A percentile compares a stretch with the other conserved stretches of the same genome.
Conservation (phyloP, 192 early-diverging fungal species). For the Pilaira anomala region DNA sequence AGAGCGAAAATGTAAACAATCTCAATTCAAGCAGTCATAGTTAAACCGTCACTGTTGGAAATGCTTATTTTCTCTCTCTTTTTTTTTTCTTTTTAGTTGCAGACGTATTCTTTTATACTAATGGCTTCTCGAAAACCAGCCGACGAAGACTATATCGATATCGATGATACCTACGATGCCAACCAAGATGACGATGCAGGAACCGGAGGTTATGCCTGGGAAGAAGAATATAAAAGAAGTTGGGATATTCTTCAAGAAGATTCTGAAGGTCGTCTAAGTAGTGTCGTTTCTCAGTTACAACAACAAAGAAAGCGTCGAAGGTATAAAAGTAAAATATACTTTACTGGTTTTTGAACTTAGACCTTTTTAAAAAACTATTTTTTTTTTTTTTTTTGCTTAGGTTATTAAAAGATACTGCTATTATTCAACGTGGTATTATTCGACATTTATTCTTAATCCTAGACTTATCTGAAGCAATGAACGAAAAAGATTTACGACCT, state of each 20-base stretch:
- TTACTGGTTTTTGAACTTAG: too few relatives aligned
- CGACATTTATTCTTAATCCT: slow-evolving; percentile 80
- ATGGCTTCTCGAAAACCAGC: slow-evolving; percentile 17
- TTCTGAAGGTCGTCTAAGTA: slow-evolving; percentile 75
- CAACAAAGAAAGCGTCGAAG: slow-evolving; percentile 66
- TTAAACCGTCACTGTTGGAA: too few relatives aligned
- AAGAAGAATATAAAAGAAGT: slow-evolving; percentile 92
- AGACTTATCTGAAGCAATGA: slow-evolving; percentile 83
- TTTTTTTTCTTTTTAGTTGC: background rate
- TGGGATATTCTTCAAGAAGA: slow-evolving; percentile 95
- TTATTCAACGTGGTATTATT: slow-evolving; percentile 78
- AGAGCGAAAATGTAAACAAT: too few relatives aligned
- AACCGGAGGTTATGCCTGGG: slow-evolving; percentile 83
- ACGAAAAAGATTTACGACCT: slow-evolving; percentile 80
- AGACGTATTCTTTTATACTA: background rate
- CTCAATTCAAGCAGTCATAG: too few relatives aligned
- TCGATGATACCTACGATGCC: slow-evolving; percentile 49
- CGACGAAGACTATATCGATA: slow-evolving; percentile 54
- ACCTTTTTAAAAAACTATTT: too few relatives aligned
- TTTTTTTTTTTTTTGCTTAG: too few relatives aligned
- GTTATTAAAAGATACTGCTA: slow-evolving; percentile 62
- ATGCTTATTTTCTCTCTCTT: background rate
- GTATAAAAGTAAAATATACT: slow-evolving; percentile 15
- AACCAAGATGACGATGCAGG: slow-evolving; percentile 37
- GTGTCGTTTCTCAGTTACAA: slow-evolving; percentile 70